Percentiles rank a stretch among this genome's conserved stretches.
Evolutionary conservation across 257 asterid species (phyloP).

Genomic region (Eustoma russellianum): DNA sequence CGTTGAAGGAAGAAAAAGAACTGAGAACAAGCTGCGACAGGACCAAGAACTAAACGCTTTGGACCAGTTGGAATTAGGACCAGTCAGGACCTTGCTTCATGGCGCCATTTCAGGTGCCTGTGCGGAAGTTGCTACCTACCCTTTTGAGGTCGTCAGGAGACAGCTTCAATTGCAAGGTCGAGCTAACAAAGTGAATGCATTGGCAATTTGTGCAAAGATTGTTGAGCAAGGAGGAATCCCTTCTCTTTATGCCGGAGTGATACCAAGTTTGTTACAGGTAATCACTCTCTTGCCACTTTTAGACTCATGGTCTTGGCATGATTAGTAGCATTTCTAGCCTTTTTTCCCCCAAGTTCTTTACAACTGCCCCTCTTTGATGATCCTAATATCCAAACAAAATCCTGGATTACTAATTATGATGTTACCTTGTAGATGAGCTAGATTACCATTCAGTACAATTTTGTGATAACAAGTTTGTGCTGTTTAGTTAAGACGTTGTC

Average conservation of each 20-base stretch:
- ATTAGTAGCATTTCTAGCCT: too few relatives aligned
- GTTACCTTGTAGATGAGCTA: too few relatives aligned
- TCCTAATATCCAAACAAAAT: too few relatives aligned
- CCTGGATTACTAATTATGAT: not conserved
- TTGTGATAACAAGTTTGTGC: too few relatives aligned
- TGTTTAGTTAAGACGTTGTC: too few relatives aligned
- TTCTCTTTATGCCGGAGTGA: conserved; percentile 85
- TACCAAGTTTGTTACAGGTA: conserved; percentile 96
- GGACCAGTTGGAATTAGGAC: conserved; percentile 87
- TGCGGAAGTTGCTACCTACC: conserved; percentile 93
- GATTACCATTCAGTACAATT: too few relatives aligned
- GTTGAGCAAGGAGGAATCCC: conserved; percentile 86
- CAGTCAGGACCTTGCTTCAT: conserved; percentile 73
- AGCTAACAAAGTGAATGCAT: conserved; percentile 54
- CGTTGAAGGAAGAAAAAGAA: conserved; percentile 73
- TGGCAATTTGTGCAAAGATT: conserved; percentile 54
- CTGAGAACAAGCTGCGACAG: conserved; percentile 49
- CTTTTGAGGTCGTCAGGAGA: conserved; percentile 91
- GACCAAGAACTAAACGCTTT: conserved; percentile 65
- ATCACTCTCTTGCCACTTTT: not conserved
- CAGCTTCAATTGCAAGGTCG: conserved; percentile 91
- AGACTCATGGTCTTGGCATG: too few relatives aligned
- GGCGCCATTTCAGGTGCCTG: conserved; percentile 99
- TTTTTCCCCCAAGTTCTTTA: too few relatives aligned
- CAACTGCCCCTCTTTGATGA: too few relatives aligned